Evolutionary conservation across 495 filamentous ascomycete species (phyloP), one percentile per base, ranked within the genome.

Genomic region (Aspergillus coremiiformis): DNA sequence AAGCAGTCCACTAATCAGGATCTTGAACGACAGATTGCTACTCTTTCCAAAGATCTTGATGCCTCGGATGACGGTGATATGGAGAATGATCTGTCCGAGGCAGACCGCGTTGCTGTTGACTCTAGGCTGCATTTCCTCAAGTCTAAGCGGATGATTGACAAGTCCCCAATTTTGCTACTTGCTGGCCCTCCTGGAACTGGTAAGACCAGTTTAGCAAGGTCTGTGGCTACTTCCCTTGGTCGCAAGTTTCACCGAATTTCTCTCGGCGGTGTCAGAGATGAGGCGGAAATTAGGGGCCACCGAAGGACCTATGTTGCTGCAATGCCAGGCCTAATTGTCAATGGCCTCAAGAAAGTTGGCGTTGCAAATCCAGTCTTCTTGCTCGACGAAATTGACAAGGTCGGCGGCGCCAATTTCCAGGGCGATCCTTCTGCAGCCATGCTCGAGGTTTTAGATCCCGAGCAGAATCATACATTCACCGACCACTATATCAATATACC

Each of bases 381-480:
- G 47, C 83, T 99, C 20, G 94, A 99, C 65, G 94, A 99, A 70
- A 96, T 99, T 59, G 94, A 99, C 76, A 99, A 99, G 75, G 79
- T 97, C 47, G 91, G 94, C 52, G 84, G 84, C 51, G 82, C 89
- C 32, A 96, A 91, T 66, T 87, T 90, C 69, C 90, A 99, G 59
- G 94, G 94, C 30, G 94, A 99, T 60, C 94, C 94, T 7, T 94
- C 89, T 22, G 94, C 94, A n/a, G 94, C 94, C 0, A 95, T 99
- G 90, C 81, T 99, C 12, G 94, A 99, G 68, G 94, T 99, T 11
- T 79, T 99, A 20, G 94, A 99, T 62, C 94, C 94, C 7, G 94
- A 99, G 66, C 94, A 99, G 70, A 99, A 99, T 60, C 78, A 95
- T 67, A 83, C 83, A 14, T 99, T 99, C 69, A 85, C 79, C 11